Conservation (phyloP, 2,329 filamentous ascomycete species). For the Sarocladium brachiariae region DNA sequence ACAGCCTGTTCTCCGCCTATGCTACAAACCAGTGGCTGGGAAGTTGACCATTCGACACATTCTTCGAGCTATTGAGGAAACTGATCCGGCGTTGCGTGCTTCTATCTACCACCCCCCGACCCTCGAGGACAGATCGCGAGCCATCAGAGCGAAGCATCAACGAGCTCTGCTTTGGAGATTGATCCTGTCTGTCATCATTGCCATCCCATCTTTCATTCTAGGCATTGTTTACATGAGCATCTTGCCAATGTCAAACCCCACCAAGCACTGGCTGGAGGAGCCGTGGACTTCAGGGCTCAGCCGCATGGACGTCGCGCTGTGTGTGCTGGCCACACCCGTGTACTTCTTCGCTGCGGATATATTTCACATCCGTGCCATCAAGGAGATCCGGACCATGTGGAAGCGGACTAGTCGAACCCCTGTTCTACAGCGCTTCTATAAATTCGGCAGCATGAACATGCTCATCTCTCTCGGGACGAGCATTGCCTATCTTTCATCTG, state of each 20-base stretch:
- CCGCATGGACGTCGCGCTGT: constrained; percentile 71
- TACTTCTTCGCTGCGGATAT: constrained; percentile 83
- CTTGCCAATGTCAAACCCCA: constrained; percentile 49
- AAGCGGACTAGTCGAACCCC: constrained; percentile 66
- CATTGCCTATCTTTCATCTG: constrained; percentile 78
- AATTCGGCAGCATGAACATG: constrained; percentile 97
- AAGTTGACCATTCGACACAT: constrained; percentile 70
- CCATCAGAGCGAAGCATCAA: constrained; percentile 65
- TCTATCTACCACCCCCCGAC: constrained; percentile 74
- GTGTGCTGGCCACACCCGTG: constrained; percentile 75
- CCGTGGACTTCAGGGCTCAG: constrained; percentile 67
- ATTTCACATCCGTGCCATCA: constrained; percentile 73
- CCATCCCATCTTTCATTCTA: constrained; percentile 78
- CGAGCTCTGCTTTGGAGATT: constrained; percentile 63
- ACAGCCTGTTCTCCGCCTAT: constrained; percentile 61
- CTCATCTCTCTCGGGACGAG: constrained; percentile 83
- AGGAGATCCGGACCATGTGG: constrained; percentile 75
- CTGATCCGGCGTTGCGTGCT: constrained; percentile 59
- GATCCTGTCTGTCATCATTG: constrained; percentile 58
- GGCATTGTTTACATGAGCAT: constrained; percentile 90
- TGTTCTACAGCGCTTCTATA: constrained; percentile 68
- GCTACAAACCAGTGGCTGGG: constrained; percentile 63
- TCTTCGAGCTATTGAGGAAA: constrained; percentile 56
- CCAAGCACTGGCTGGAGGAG: constrained; percentile 60
- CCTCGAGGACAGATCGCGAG: constrained; percentile 72